Evolutionary conservation across 225 moss, liverwort and hornwort genomes (phyloP), one percentile per base, ranked within the genome.

Genomic region (Antitrichia curtipendula): DNA sequence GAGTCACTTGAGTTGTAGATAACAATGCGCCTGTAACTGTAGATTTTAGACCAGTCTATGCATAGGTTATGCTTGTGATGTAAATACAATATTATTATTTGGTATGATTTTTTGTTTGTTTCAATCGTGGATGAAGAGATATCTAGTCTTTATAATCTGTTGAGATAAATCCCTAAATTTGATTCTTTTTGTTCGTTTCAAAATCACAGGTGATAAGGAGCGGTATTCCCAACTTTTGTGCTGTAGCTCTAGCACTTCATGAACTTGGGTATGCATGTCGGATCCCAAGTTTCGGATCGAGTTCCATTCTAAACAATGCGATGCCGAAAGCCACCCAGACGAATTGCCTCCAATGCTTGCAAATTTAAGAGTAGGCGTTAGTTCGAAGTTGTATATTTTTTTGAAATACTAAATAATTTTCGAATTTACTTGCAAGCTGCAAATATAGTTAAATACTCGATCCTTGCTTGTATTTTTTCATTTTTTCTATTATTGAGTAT

Each of bases 171-270:
- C 32, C 40, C 21, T 59, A 72, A 36, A 61, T 70, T 40, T 82
- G 41, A 31, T 36, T 73, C 12, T 75, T 20, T 78, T 57, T 49
- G 57, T 29, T 85, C 43, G 31, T 56, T 78, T 62, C 57, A 52
- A 60, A 84, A 89, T 65, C 85, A 18, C 40, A 96, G 96, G 97
- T 98, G 53, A 78, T 93, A 85, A 96, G 84, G 90, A 98, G 98
- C 88, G 98, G 98, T 84, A 80, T 98, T 81, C 98, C 98, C 72
- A 97, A 98, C 81, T 98, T 98, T 84, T 98, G 98, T 94, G 98
- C 98, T 82, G 98, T 98, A 88, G 98, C 97, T 89, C 92, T 98
- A 45, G 98, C 98, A 86, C 97, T 98, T 84, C 91, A 95, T 91
- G 95, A 98, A 74, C 92, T 98, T 86, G 98, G 98, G 97, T 98